A percentile compares a stretch with the other conserved stretches of the same genome.
These are phyloP conservation scores for Boechera divaricarpa DNA, from an alignment of 345 rosid genomes.

Conservation along the genomic window DNA sequence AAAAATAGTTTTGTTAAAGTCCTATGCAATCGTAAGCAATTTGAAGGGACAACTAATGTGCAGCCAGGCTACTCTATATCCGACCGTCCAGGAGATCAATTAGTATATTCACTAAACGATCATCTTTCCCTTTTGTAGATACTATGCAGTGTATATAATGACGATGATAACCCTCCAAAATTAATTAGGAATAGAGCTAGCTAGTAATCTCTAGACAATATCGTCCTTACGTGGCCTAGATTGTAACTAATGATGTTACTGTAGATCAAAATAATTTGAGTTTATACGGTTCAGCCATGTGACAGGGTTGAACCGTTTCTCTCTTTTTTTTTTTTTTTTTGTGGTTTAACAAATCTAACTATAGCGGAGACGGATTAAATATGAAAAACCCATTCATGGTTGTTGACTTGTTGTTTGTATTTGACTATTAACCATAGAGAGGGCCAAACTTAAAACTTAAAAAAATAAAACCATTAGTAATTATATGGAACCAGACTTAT, in stretches of 20 bases:
- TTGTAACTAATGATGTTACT: neutral
- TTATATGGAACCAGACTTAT: neutral
- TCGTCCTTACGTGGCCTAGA: constrained; percentile 6
- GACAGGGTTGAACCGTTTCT: too few relatives aligned
- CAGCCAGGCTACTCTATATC: constrained; percentile 34
- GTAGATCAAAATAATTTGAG: neutral
- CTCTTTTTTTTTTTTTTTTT: too few relatives aligned
- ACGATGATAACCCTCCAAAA: constrained; percentile 21
- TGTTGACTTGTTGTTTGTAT: neutral
- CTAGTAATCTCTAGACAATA: neutral
- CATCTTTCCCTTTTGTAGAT: neutral
- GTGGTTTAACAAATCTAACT: too few relatives aligned
- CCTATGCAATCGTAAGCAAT: constrained; percentile 40
- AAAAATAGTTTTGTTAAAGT: neutral
- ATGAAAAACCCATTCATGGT: too few relatives aligned
- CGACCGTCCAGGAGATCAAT: constrained; percentile 38
- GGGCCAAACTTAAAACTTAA: neutral
- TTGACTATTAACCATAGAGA: neutral
- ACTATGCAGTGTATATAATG: constrained; percentile 3
- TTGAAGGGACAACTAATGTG: constrained; percentile 45
- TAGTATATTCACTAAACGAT: constrained; percentile 29
- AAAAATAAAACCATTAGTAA: neutral
- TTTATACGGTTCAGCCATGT: neutral
- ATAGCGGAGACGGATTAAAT: too few relatives aligned
- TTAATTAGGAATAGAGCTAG: neutral